Evolutionary conservation across 1,284 basidiomycete species (phyloP), one percentile per base, ranked within the genome.

Genomic region (Hypsizygus ulmarius): DNA sequence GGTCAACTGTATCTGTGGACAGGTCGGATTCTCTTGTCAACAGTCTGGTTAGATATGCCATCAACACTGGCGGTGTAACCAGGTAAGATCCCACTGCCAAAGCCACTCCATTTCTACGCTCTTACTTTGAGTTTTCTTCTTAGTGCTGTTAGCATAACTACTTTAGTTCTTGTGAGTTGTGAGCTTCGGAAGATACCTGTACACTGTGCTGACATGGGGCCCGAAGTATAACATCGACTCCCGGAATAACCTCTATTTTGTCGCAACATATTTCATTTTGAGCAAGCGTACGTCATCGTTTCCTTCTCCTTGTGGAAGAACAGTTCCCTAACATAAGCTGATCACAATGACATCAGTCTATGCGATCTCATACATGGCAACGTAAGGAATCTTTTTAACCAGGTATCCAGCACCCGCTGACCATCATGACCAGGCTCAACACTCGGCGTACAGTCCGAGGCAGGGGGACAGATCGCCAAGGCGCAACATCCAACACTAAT

Each of bases 311-410:
- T 7, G 7, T 4, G 7, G 4, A 25, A 25, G 30, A 15, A n/a
- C 27, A 36, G 42, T 34, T 32, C 32, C 37, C 34, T 39, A 41
- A 45, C 43, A n/a, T 45, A 39, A 16, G 29, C 18, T 48, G 33
- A 40, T 45, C 2, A 14, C 12, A 12, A 39, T 28, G 11, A 10
- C 49, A n/a, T 8, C 19, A 86, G 84, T 85, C 25, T 87, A 85
- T 56, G 79, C 76, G 1, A 78, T 83, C 47, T 86, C 84, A 3
- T 82, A 82, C 60, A 69, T 86, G 57, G 81, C 82, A 47, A 81
- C 84, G 80, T 84, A 59, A 47, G 79, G n/a, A 14, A 8, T 10
- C 19, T 28, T 16, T 28, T 40, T 27, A 15, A 11, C 29, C n/a
- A n/a, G n/a, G 11, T 6, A 12, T 9, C n/a, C 33, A 10, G 15